Percentiles rank a stretch among this genome's conserved stretches.
phyloP scores from a whole-genome alignment of 1,139 yeast species.

The Yamadazyma sp. region DNA sequence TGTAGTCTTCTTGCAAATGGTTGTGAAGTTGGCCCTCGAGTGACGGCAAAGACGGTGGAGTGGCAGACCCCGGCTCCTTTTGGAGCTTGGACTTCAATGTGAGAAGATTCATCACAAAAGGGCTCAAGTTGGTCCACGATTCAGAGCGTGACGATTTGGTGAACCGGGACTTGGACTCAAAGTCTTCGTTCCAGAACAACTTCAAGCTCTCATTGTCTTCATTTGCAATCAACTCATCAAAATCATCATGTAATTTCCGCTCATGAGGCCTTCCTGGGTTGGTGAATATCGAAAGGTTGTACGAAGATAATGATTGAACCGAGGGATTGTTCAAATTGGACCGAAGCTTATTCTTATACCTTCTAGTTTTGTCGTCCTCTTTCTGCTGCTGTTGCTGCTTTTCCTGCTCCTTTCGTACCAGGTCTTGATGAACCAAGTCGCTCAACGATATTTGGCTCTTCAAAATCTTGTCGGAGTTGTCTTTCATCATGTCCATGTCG shows the following conservation, averaged over 20 bases:
- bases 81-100: conserved; percentile 6
- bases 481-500: conserved; percentile 30
- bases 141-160: conserved; percentile 1
- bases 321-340: conserved; percentile 14
- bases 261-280: conserved; percentile 5
- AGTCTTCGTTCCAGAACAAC: conserved; percentile 17
- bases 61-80: background rate
- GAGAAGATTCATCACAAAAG: conserved; percentile 12
- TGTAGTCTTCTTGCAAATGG: conserved; percentile 17
- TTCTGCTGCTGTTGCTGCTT: background rate
- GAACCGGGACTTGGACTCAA: background rate
- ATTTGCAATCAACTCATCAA: conserved; percentile 14
- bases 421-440: conserved; percentile 19
- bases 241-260: conserved; percentile 10
- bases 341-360: background rate
- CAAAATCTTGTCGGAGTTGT: conserved; percentile 33
- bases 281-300: conserved; percentile 15
- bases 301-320: conserved; percentile 14
- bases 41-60: background rate
- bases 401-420: conserved; percentile 6
- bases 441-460: conserved; percentile 36
- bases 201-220: conserved; percentile 18
- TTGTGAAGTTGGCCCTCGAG: conserved; percentile 2
- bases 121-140: conserved; percentile 7
- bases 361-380: background rate